phyloP scores from a whole-genome alignment of 352 stramenopile species.

The Peronospora destructor region DNA sequence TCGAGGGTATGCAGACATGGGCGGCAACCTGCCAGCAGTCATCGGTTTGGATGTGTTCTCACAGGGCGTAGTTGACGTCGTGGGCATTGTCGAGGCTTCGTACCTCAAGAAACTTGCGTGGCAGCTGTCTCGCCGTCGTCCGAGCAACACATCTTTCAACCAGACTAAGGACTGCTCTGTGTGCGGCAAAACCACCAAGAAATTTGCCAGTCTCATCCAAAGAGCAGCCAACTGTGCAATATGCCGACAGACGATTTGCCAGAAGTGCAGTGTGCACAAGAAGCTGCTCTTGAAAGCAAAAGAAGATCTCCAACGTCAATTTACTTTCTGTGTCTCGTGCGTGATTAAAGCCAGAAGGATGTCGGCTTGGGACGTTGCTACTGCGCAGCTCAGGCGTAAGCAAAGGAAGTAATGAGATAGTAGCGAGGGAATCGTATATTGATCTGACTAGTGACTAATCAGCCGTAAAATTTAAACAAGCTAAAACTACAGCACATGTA shows the following conservation, averaged over 20 bases:
- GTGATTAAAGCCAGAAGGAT: constrained; percentile 35
- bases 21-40: constrained; percentile 28
- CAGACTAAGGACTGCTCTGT: constrained; percentile 24
- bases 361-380: constrained; percentile 40
- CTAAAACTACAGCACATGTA: background rate
- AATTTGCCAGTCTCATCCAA: constrained; percentile 28
- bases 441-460: constrained; percentile 9
- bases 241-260: constrained; percentile 35
- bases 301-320: constrained; percentile 28
- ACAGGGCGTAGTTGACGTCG: constrained; percentile 24
- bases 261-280: constrained; percentile 49
- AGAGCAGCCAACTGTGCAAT: constrained; percentile 31
- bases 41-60: constrained; percentile 31
- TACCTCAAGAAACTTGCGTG: constrained; percentile 51
- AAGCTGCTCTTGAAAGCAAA: constrained; percentile 33
- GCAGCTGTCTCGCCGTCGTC: constrained; percentile 18
- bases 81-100: constrained; percentile 41
- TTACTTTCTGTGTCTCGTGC: constrained; percentile 45
- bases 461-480: constrained; percentile 15
- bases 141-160: constrained; percentile 8
- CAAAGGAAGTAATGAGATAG: constrained; percentile 5
- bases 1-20: constrained; percentile 36
- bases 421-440: constrained; percentile 1
- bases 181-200: constrained; percentile 34
- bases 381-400: constrained; percentile 16